Base-by-base conservation (phyloP, 768 basidiomycete genomes). In the Termitomyces sp. region DNA sequence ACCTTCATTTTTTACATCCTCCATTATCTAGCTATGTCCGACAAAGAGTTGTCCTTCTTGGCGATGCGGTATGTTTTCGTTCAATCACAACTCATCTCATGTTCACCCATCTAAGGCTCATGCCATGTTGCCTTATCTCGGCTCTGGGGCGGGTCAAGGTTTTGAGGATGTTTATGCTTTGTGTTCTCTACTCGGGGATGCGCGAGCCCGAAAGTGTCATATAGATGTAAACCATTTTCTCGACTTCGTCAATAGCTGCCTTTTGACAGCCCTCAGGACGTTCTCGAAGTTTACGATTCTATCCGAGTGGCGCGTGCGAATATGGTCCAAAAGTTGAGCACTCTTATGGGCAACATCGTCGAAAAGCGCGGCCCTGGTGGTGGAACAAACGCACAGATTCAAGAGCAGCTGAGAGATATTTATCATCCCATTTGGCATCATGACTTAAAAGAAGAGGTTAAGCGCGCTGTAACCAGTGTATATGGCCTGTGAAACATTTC, bases 81-180 rank as follows among this genome's bases (percentile, higher is more conserved):
- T 17, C 5, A 15, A 42, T 56, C 11, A 38, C 40, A 17, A 46
- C n/a, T 25, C 49, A 38, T 20, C 42, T 52, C 50, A 14, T 53
- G 25, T 51, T 57, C 48, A 52, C 40, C 10, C 15, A 40, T 65
- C 59, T 36, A n/a, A 81, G 80, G 85, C 85, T 7, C 85, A 87
- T 66, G 83, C 73, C 0, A 86, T 86, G 85, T 64, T 79, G 37
- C 84, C 86, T 0, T 83, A 86, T 70, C 71, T 86, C 6, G 84
- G 84, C 2, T 78, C 83, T 0, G 85, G 85, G 1, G 83, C 81
- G 4, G 82, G 85, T 11, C 85, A 86, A 70, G 85, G 83, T 1
- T 76, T 86, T 37, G 85, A 86, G 65, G 86, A 86, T 61, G 80
- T 78, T 0, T 77, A 78, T 49, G 67, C 81, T 5, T 70, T 87